These are phyloP conservation scores for Russula foetens DNA, from an alignment of 768 basidiomycete species.

Conservation along the genomic window DNA sequence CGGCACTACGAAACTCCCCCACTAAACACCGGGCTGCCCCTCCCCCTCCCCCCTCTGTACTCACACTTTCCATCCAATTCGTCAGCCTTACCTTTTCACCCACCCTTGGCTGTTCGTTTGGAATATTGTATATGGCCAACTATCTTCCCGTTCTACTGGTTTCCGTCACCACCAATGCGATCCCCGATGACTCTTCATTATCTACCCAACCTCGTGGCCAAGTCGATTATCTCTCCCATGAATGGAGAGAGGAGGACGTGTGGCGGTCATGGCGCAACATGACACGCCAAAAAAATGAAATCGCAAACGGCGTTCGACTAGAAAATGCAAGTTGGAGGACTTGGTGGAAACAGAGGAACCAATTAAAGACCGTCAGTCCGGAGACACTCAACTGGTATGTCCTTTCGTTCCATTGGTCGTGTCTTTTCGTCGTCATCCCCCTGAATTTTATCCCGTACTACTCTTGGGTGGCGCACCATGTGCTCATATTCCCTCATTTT, in stretches of 20 bases:
- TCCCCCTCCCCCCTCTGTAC: not conserved
- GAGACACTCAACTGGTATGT: slow-evolving; percentile 97
- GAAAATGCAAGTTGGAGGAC: slow-evolving; percentile 99
- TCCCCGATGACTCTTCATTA: slow-evolving; percentile 67
- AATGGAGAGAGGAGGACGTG: slow-evolving; percentile 97
- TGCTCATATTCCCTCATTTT: slow-evolving; percentile 12
- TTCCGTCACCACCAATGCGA: slow-evolving; percentile 46
- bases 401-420: not conserved
- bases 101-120: not conserved
- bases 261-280: slow-evolving; percentile 98
- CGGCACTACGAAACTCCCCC: not conserved
- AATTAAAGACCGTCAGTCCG: slow-evolving; percentile 88
- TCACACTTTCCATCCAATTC: not conserved
- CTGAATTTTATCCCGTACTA: not conserved
- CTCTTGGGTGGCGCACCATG: not conserved
- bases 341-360: slow-evolving; percentile 99
- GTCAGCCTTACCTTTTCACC: not conserved
- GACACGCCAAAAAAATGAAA: slow-evolving; percentile 97
- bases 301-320: slow-evolving; percentile 86
- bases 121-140: slow-evolving; percentile 41
- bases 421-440: not conserved
- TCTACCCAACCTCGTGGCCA: slow-evolving; percentile 84
- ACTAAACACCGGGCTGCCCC: not conserved
- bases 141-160: slow-evolving; percentile 65
- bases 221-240: slow-evolving; percentile 97